Base-by-base conservation (phyloP, 2,329 filamentous ascomycete genomes). In the Paracoccidioides brasiliensis region DNA sequence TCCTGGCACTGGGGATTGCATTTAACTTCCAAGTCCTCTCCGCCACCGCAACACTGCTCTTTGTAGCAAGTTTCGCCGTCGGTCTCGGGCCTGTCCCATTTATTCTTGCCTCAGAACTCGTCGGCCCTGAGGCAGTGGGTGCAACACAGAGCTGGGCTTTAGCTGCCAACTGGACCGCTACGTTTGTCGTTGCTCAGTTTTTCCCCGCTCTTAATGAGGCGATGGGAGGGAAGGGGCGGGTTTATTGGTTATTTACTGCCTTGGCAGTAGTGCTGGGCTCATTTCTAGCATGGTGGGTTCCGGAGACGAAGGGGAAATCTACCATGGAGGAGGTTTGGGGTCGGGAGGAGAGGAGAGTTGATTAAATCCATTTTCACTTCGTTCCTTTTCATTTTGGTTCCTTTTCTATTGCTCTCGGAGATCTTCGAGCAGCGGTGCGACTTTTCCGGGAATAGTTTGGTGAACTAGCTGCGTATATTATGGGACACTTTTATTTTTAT, bases 1-100 rank as follows among this genome's bases (percentile, higher is more conserved):
- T 85, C 0, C 78, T 98, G 1, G 91, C 88, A 0, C 69, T 95
- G 4, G 88, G 88, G 2, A 95, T 98, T 57, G 78, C 85, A 50
- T 81, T 82, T 60, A 79, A 80, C 32, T 71, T 86, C 62, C 85
- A 90, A 64, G 72, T 87, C 2, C 73, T 96, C 10, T 94, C 89
- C 0, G 90, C 89, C 0, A 66, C 95, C 0, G 82, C 88, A 0
- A 90, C 94, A 0, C 76, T 96, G 9, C 73, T 85, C 32, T 98
- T 97, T 64, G 93, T 97, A 2, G 85, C 82, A 4, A 89, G 86
- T 65, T 98, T 96, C 63, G 93, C 88, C 0, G 80, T 95, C 12
- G 93, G 93, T 0, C 79, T 98, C 0, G 93, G 93, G 0, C 93
- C 93, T 0, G 88, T 98, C 0, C 93, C 93, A 0, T 98, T 97